Evolutionary conservation across 2,329 filamentous ascomycete genomes (phyloP), one percentile per base, ranked within the genome.

Genomic region (Byssothecium circinans): DNA sequence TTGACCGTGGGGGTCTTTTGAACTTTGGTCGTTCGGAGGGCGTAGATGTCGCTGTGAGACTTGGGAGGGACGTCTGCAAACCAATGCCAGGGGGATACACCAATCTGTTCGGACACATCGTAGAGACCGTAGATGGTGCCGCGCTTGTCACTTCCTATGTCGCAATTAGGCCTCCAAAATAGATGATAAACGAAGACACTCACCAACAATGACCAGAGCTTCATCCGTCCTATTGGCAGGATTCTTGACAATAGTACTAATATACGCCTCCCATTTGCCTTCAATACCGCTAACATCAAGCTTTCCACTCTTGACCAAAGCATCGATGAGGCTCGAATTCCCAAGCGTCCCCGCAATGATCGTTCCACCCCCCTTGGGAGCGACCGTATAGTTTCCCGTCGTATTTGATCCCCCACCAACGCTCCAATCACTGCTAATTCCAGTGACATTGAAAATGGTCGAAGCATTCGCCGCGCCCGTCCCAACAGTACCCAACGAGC

Each of bases 111-210:
- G 18, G 83, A 86, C 39, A 89, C 68, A 54, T 86, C 84, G 69
- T 89, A 89, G 17, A 87, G 73, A 10, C 86, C 86, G 58, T 80
- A 89, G 45, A 89, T 87, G 2, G 83, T 81, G 12, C 84, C 84
- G 52, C 85, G 75, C 45, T 81, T 81, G 63, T 89, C 85, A 60
- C 81, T 85, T 10, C 68, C 68, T 71, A 45, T 4, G 25, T 8
- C 0, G 11, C 10, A 30, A 19, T 65, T 39, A 65, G 50, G 25
- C 10, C 23, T 19, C 15, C 2, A 6, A 11, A 3, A 35, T 30
- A 4, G 1, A 15, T 3, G 8, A 11, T 6, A 11, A 2, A 18
- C 2, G 10, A 11, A 14, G 18, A 33, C 34, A 17, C 61, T 52
- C 53, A 73, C 73, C 86, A 25, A 81, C 84, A 64, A 90, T 83